phyloP scores from a whole-genome alignment of 2,329 filamentous ascomycete species.

The Apiospora sp. region DNA sequence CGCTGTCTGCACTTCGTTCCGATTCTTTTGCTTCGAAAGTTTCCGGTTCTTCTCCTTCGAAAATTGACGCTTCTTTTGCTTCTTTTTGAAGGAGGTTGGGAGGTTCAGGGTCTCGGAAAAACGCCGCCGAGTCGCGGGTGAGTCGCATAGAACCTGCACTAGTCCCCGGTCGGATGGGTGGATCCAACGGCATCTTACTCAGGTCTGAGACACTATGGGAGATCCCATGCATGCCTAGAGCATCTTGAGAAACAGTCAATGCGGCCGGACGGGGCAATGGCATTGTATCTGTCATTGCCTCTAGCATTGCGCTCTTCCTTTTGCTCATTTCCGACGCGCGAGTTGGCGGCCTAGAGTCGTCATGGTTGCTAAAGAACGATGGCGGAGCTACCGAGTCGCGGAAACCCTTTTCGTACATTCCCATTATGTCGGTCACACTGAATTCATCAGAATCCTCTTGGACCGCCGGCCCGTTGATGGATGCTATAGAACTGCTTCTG shows the following conservation, averaged over 20 bases:
- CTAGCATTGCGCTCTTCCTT: conserved; percentile 48
- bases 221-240: neutral
- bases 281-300: conserved; percentile 49
- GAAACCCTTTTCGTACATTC: conserved; percentile 73
- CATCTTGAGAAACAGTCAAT: conserved; percentile 2
- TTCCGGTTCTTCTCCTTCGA: too few relatives aligned
- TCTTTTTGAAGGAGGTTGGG: conserved; percentile 37
- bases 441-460: conserved; percentile 59
- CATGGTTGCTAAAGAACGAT: conserved; percentile 40
- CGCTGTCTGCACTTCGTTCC: conserved; percentile 31
- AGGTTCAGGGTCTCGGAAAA: conserved; percentile 45
- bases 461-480: conserved; percentile 49
- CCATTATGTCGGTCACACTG: conserved; percentile 74
- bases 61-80: neutral
- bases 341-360: conserved; percentile 47
- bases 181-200: neutral
- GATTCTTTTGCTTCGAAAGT: neutral
- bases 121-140: conserved; percentile 49
- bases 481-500: conserved; percentile 79
- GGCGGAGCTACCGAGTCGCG: conserved; percentile 52
- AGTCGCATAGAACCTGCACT: conserved; percentile 29
- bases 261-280: conserved; percentile 36
- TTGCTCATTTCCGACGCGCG: conserved; percentile 48
- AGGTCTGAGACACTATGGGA: conserved; percentile 18
- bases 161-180: conserved; percentile 23